Percentiles rank a stretch among this genome's conserved stretches.
Conservation (phyloP, 2,329 filamentous ascomycete genomes). For the Hirsutella rhossiliensis region DNA sequence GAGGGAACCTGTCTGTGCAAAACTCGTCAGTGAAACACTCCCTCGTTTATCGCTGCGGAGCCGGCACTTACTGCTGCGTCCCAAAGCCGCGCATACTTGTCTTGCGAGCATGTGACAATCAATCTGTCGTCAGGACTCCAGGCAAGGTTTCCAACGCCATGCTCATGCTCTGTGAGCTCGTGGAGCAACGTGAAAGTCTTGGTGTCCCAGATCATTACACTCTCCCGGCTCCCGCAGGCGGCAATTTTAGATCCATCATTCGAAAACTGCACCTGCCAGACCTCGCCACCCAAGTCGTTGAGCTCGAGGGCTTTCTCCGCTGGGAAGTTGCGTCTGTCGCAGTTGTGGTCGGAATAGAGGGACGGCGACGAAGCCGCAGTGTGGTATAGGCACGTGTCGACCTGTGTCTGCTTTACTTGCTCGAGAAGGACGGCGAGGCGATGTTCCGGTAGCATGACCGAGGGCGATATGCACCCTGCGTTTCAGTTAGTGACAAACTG, state of each 20-base stretch:
- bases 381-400: slow-evolving; percentile 77
- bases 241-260: slow-evolving; percentile 75
- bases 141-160: slow-evolving; percentile 64
- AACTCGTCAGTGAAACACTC: background rate
- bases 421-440: slow-evolving; percentile 71
- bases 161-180: slow-evolving; percentile 51
- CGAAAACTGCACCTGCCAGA: slow-evolving; percentile 88
- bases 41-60: background rate
- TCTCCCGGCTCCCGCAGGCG: slow-evolving; percentile 64
- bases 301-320: slow-evolving; percentile 59
- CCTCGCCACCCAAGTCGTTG: slow-evolving; percentile 63
- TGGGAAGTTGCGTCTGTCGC: slow-evolving; percentile 71
- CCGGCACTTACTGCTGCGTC: slow-evolving; percentile 46
- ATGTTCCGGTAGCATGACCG: slow-evolving; percentile 92
- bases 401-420: slow-evolving; percentile 74
- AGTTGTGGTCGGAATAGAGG: slow-evolving; percentile 79
- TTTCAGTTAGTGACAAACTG: background rate
- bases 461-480: slow-evolving; percentile 79
- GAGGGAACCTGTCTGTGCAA: slow-evolving; percentile 45
- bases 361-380: slow-evolving; percentile 70
- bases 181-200: slow-evolving; percentile 53
- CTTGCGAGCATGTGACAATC: slow-evolving; percentile 71
- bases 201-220: slow-evolving; percentile 74
- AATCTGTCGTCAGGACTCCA: slow-evolving; percentile 90
- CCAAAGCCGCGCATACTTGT: slow-evolving; percentile 66